Conservation (phyloP, 805 yeast genomes). For the Saccharomycopsis vini region DNA sequence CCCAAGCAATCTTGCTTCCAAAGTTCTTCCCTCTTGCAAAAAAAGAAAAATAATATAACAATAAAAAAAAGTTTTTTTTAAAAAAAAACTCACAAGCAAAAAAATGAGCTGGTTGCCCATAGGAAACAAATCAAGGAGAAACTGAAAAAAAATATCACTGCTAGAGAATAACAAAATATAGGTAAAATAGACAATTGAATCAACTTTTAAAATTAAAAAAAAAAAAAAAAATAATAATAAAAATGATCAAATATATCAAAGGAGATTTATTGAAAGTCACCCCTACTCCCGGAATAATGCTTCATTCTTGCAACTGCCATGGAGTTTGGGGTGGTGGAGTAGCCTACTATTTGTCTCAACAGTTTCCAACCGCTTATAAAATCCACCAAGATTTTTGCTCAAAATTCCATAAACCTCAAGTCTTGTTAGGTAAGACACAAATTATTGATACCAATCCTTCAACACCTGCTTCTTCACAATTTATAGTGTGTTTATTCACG, state of each 20-base stretch:
- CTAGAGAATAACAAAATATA: too few relatives aligned
- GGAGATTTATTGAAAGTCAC: constrained; percentile 47
- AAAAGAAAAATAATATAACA: too few relatives aligned
- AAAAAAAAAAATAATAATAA: background rate
- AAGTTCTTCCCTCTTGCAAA: too few relatives aligned
- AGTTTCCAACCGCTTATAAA: constrained; percentile 43
- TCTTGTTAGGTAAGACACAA: constrained; percentile 47
- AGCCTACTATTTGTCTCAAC: constrained; percentile 46
- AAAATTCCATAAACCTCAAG: constrained; percentile 25
- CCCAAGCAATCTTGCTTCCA: too few relatives aligned
- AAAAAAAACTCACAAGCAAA: too few relatives aligned
- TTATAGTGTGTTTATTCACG: constrained; percentile 67
- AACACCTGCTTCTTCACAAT: constrained; percentile 22
- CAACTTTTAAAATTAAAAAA: too few relatives aligned
- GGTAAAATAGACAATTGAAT: too few relatives aligned
- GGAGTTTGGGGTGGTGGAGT: constrained; percentile 87
- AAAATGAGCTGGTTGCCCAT: too few relatives aligned
- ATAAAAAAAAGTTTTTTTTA: too few relatives aligned
- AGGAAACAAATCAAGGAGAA: too few relatives aligned
- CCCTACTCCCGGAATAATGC: constrained; percentile 38
- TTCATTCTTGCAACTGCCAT: constrained; percentile 72
- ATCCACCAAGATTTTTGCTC: constrained; percentile 8
- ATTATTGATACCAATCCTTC: constrained; percentile 30
- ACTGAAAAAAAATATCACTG: too few relatives aligned
- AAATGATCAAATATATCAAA: constrained; percentile 32